phyloP scores from a whole-genome alignment of 73 alveolate species.

The Paramecium octaurelia region DNA sequence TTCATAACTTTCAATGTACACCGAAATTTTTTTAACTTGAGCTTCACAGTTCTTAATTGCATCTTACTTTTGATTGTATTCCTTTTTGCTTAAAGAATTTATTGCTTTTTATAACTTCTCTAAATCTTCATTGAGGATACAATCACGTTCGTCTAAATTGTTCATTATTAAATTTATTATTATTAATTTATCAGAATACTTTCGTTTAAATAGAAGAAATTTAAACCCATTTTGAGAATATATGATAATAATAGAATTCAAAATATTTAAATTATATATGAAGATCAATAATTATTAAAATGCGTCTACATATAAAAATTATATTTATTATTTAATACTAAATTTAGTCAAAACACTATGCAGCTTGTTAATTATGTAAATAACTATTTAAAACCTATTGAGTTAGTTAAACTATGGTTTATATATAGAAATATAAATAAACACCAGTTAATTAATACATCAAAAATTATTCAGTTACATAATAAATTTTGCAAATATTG shows the following conservation, averaged over 20 bases:
- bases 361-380: not conserved
- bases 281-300: not conserved
- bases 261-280: not conserved
- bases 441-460: not conserved
- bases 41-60: slow-evolving; percentile 35
- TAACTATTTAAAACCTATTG: not conserved
- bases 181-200: not conserved
- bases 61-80: not conserved
- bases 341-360: not conserved
- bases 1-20: slow-evolving; percentile 41
- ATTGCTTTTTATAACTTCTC: slow-evolving; percentile 9
- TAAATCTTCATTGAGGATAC: not conserved
- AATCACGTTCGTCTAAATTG: not conserved
- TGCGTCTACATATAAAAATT: not conserved
- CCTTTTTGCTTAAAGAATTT: not conserved
- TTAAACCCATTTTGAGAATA: not conserved
- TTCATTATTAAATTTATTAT: not conserved
- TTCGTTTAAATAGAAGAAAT: too few species aligned
- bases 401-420: not conserved
- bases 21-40: slow-evolving; percentile 26
- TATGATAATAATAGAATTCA: too few species aligned
- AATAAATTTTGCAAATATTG: slow-evolving; percentile 7
- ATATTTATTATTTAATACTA: slow-evolving; percentile 32
- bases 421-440: not conserved
- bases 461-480: not conserved